Percentiles rank a stretch among this genome's conserved stretches.
These are phyloP conservation scores for Emergomyces pasteurianus DNA, from an alignment of 2,329 filamentous ascomycete species.

Conservation along the genomic window DNA sequence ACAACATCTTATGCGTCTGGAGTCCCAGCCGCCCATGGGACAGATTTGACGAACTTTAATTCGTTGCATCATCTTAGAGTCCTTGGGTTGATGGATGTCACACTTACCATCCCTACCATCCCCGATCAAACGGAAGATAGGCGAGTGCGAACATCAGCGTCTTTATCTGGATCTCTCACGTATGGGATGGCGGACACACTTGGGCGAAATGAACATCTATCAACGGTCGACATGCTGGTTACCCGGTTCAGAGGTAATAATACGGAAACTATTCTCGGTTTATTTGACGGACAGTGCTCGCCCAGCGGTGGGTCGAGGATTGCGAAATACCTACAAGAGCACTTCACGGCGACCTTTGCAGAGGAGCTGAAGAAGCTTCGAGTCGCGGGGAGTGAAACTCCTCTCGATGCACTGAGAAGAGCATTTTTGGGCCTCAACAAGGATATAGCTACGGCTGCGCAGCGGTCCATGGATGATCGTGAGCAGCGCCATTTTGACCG, in stretches of 20 bases:
- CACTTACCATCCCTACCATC: slow-evolving; percentile 80
- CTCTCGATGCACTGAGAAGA: slow-evolving; percentile 70
- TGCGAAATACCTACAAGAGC: slow-evolving; percentile 91
- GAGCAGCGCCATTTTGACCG: slow-evolving; percentile 49
- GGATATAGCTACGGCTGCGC: slow-evolving; percentile 75
- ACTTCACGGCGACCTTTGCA: slow-evolving; percentile 76
- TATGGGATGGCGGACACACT: slow-evolving; percentile 98
- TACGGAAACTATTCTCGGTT: slow-evolving; percentile 78
- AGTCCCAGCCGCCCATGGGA: slow-evolving; percentile 40
- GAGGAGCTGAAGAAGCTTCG: slow-evolving; percentile 68
- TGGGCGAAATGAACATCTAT: slow-evolving; percentile 85
- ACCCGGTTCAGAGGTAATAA: slow-evolving; percentile 84
- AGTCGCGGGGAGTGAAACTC: slow-evolving; percentile 55
- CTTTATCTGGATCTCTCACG: slow-evolving; percentile 73
- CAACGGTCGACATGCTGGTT: slow-evolving; percentile 89
- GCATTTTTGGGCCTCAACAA: slow-evolving; percentile 88
- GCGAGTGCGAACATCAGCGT: slow-evolving; percentile 93
- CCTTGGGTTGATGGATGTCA: slow-evolving; percentile 94
- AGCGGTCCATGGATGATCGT: slow-evolving; percentile 66
- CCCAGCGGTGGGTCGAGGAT: slow-evolving; percentile 87
- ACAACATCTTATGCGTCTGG: slow-evolving; percentile 43
- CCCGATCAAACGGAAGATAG: slow-evolving; percentile 92
- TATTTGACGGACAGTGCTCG: slow-evolving; percentile 90
- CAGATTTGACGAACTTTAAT: slow-evolving; percentile 81
- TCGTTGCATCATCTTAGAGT: slow-evolving; percentile 73